Conservation (phyloP, 176 grass and related monocot genomes). For the Oryza officinalis region DNA sequence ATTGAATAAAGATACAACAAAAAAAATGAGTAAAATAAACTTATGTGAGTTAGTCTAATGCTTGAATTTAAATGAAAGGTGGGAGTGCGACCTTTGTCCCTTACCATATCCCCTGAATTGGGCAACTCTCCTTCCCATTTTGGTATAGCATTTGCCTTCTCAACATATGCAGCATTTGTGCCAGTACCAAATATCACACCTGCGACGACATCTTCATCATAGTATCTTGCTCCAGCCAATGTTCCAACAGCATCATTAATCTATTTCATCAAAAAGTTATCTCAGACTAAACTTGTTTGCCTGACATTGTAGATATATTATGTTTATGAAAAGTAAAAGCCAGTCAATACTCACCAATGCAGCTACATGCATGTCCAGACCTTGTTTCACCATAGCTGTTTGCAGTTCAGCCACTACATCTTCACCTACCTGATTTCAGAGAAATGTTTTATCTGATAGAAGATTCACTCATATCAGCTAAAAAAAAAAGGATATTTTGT, state of each 20-base stretch:
- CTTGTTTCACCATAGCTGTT: constrained; percentile 67
- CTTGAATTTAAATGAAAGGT: constrained; percentile 12
- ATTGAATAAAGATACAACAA: constrained; percentile 13
- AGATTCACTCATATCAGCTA: background rate
- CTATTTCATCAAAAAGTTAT: constrained; percentile 49
- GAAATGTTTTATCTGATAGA: background rate
- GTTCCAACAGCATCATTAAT: constrained; percentile 91
- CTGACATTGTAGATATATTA: background rate
- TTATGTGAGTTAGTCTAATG: background rate
- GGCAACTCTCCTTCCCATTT: constrained; percentile 74
- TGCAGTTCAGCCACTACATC: constrained; percentile 77
- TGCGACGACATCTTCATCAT: constrained; percentile 66
- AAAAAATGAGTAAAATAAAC: background rate
- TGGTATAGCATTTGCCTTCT: constrained; percentile 62
- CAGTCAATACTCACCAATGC: constrained; percentile 55
- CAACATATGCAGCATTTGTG: constrained; percentile 93
- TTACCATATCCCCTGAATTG: constrained; percentile 77
- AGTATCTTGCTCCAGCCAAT: constrained; percentile 77
- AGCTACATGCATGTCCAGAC: constrained; percentile 78
- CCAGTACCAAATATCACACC: constrained; percentile 94
- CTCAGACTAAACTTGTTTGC: background rate
- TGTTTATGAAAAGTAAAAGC: background rate
- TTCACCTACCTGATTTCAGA: constrained; percentile 65
- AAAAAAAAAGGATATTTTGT: background rate
- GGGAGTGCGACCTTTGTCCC: background rate